Percentiles rank a stretch among this genome's conserved stretches.
Evolutionary conservation across 1,284 basidiomycete genomes (phyloP).

Genomic region (Phellopilus nigrolimitatus): DNA sequence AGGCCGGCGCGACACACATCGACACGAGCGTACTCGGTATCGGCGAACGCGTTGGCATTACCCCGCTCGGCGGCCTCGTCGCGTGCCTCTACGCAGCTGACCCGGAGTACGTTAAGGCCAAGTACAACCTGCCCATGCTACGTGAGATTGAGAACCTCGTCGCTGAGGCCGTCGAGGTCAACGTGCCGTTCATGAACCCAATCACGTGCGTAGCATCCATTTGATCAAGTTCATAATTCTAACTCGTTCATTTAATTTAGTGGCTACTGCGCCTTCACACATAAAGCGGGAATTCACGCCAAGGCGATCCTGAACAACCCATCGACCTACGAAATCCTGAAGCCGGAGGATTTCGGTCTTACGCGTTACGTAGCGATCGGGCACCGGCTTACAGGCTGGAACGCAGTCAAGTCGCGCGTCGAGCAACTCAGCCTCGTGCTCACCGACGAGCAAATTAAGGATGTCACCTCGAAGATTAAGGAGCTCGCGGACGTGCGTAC

Average conservation of each 20-base stretch:
- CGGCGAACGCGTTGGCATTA: slow-evolving; percentile 99
- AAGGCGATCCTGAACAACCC: slow-evolving; percentile 99
- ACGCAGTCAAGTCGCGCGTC: slow-evolving; percentile 98
- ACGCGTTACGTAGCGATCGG: slow-evolving; percentile 98
- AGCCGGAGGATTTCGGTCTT: slow-evolving; percentile 97
- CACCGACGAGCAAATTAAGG: slow-evolving; percentile 90
- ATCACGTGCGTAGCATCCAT: slow-evolving; percentile 60
- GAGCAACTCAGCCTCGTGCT: slow-evolving; percentile 90
- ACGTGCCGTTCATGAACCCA: slow-evolving; percentile 96
- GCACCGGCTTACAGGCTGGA: slow-evolving; percentile 97
- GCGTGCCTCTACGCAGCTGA: slow-evolving; percentile 96
- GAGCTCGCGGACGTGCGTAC: slow-evolving; percentile 97
- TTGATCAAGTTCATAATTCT: background rate
- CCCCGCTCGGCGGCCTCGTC: slow-evolving; percentile 94
- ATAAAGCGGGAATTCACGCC: slow-evolving; percentile 99
- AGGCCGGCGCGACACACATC: slow-evolving; percentile 98
- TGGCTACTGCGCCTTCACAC: slow-evolving; percentile 99
- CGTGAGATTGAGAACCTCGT: slow-evolving; percentile 99
- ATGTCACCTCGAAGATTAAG: slow-evolving; percentile 99
- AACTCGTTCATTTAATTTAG: slow-evolving; percentile 32
- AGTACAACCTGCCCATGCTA: slow-evolving; percentile 97
- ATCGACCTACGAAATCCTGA: slow-evolving; percentile 96
- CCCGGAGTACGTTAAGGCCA: slow-evolving; percentile 98
- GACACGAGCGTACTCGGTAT: slow-evolving; percentile 97
- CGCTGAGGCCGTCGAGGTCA: slow-evolving; percentile 97